Percentiles rank a stretch among this genome's conserved stretches.
phyloP scores from a whole-genome alignment of 805 yeast genomes.

The Nakazawaea peltata region DNA sequence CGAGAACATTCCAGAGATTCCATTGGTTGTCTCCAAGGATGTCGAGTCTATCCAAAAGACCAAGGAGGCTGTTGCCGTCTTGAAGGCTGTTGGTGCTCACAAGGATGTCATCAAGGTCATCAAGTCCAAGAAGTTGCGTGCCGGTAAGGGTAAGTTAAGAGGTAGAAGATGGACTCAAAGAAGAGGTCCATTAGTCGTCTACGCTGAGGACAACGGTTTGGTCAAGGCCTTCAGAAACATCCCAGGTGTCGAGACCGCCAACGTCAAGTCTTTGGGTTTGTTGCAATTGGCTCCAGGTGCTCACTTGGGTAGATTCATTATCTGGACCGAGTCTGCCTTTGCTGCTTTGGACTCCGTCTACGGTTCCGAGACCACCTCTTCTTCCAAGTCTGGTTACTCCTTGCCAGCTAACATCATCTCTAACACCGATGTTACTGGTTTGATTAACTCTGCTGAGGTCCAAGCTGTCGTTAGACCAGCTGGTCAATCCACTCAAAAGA shows the following conservation, averaged over 20 bases:
- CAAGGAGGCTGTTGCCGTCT: slow-evolving; percentile 96
- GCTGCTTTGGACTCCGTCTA: slow-evolving; percentile 93
- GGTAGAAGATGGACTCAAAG: slow-evolving; percentile 99
- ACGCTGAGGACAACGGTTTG: slow-evolving; percentile 95
- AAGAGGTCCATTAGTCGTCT: slow-evolving; percentile 99
- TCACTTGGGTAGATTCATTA: slow-evolving; percentile 98
- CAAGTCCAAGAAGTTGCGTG: slow-evolving; percentile 98
- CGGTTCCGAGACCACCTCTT: slow-evolving; percentile 84
- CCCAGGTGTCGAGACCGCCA: slow-evolving; percentile 98
- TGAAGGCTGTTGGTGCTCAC: slow-evolving; percentile 98
- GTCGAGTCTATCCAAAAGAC: slow-evolving; percentile 92
- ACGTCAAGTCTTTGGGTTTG: slow-evolving; percentile 86
- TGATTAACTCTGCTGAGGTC: slow-evolving; percentile 98
- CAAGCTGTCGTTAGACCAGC: slow-evolving; percentile 97
- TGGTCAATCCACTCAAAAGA: slow-evolving; percentile 89
- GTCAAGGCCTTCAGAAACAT: slow-evolving; percentile 99
- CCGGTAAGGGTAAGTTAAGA: slow-evolving; percentile 99
- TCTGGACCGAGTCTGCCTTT: slow-evolving; percentile 99
- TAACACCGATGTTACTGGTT: slow-evolving; percentile 92
- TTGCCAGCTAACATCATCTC: slow-evolving; percentile 92
- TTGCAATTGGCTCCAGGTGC: slow-evolving; percentile 99
- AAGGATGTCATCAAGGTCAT: slow-evolving; percentile 96
- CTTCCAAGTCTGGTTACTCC: slow-evolving; percentile 81
- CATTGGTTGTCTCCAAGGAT: slow-evolving; percentile 92
- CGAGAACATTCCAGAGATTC: slow-evolving; percentile 96